phyloP scores from a whole-genome alignment of 208 protist species.

The Crithidia brevicula region DNA sequence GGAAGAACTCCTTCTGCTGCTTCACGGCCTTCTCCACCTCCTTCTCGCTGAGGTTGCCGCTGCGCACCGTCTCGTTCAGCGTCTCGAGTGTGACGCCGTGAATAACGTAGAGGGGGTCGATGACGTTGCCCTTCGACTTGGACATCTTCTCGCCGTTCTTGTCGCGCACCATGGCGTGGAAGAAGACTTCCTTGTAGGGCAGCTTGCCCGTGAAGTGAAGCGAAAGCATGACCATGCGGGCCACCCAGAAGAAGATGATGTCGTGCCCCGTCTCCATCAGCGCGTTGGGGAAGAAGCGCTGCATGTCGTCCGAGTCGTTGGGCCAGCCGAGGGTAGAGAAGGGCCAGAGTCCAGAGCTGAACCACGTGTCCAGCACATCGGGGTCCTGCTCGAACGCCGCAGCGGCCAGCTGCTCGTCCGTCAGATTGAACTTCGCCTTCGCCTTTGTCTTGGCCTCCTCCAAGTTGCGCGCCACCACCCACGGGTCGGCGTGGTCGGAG shows the following conservation, averaged over 20 bases:
- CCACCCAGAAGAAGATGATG: constrained; percentile 99
- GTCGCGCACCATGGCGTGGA: constrained; percentile 99
- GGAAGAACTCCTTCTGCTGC: constrained; percentile 95
- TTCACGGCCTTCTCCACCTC: constrained; percentile 93
- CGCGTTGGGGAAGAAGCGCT: constrained; percentile 96
- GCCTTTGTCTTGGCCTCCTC: constrained; percentile 96
- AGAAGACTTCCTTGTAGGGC: constrained; percentile 97
- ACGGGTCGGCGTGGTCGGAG: constrained; percentile 68
- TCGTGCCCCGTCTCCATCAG: constrained; percentile 99
- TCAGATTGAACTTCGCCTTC: constrained; percentile 80
- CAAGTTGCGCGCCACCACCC: constrained; percentile 93
- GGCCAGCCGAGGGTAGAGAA: constrained; percentile 98
- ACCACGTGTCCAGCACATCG: constrained; percentile 99
- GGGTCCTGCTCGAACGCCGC: constrained; percentile 95
- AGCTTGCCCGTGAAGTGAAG: constrained; percentile 95
- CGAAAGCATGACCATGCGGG: constrained; percentile 99
- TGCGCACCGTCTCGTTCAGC: constrained; percentile 93
- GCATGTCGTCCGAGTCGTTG: constrained; percentile 89
- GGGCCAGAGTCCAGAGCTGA: constrained; percentile 99
- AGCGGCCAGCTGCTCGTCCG: constrained; percentile 55
- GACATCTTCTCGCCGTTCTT: constrained; percentile 99
- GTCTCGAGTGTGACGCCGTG: constrained; percentile 95
- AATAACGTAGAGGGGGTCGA: constrained; percentile 99
- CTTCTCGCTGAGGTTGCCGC: constrained; percentile 94
- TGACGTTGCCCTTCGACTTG: constrained; percentile 99